Base-by-base conservation (phyloP, 768 basidiomycete genomes). In the Russula ochroleuca region DNA sequence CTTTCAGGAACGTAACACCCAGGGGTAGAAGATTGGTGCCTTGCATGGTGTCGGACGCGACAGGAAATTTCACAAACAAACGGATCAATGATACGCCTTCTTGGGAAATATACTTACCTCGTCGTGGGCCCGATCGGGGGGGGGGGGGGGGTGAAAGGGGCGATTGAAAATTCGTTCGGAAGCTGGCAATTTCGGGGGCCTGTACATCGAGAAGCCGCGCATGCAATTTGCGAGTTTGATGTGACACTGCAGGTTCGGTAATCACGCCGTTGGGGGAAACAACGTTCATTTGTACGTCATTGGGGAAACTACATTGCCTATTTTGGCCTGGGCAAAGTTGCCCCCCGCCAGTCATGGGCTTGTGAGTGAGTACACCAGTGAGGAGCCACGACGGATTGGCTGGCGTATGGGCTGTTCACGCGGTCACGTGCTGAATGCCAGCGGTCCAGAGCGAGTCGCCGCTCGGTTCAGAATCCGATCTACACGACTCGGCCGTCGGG, bases 401-500 rank as follows among this genome's bases (percentile, higher is more conserved):
- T n/a, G n/a, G n/a, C n/a, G n/a, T n/a, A n/a, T n/a, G n/a, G n/a
- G n/a, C n/a, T n/a, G n/a, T n/a, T 38, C 14, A 23, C 52, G 21
- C 52, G 35, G n/a, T 53, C 52, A 53, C 52, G 52, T 53, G 52
- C 10, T n/a, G n/a, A 21, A 21, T 21, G 1, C 10, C 41, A 19
- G 8, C 5, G 17, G 13, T 14, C n/a, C 9, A 28, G 28, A 28
- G 28, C 28, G 28, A 5, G 28, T 28, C 28, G 28, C 5, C 28
- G n/a, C n/a, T 43, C 14, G 37, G 21, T 54, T 49, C 43, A 31
- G 28, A 40, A 56, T 31, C 37, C 17, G 47, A 62, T 62, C 61
- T 51, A 62, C 53, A 14, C 23, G 14, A 48, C n/a, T n/a, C n/a
- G n/a, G n/a, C n/a, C n/a, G 21, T 47, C 5, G 23, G 35, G 25